Conservation (phyloP, 208 protist species). For the Trichomonas gallinae region DNA sequence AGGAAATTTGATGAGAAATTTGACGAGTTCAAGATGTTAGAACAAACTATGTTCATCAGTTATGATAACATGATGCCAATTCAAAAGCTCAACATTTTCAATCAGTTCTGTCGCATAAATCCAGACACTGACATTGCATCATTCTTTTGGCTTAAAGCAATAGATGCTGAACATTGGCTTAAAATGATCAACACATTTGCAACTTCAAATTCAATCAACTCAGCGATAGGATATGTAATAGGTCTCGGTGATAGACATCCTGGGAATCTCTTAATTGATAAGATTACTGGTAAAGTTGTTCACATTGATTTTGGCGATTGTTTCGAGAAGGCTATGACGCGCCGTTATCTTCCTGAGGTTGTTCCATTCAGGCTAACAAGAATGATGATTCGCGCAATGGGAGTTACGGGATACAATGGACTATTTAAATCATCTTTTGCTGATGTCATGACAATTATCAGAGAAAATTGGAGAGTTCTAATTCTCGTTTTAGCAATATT, state of each 20-base stretch:
- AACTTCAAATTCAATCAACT: neutral
- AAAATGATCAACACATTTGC: neutral
- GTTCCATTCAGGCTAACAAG: slow-evolving; percentile 19
- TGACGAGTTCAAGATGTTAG: neutral
- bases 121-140: neutral
- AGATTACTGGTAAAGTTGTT: neutral
- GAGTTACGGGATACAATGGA: neutral
- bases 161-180: neutral
- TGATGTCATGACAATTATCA: slow-evolving; percentile 27
- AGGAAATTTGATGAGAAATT: neutral
- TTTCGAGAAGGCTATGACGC: slow-evolving; percentile 28
- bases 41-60: neutral
- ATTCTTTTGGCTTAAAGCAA: neutral
- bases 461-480: slow-evolving; percentile 22
- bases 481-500: neutral
- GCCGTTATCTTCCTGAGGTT: neutral
- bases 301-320: slow-evolving; percentile 29
- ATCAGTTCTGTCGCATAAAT: neutral
- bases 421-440: neutral
- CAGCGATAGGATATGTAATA: neutral
- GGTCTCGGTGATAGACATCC: slow-evolving; percentile 13
- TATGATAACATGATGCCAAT: neutral
- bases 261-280: neutral
- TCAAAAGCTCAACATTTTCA: neutral
- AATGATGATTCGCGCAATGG: neutral